These are phyloP conservation scores for Triticum timopheevii DNA, from an alignment of 176 grass and related monocot species.

Conservation along the genomic window DNA sequence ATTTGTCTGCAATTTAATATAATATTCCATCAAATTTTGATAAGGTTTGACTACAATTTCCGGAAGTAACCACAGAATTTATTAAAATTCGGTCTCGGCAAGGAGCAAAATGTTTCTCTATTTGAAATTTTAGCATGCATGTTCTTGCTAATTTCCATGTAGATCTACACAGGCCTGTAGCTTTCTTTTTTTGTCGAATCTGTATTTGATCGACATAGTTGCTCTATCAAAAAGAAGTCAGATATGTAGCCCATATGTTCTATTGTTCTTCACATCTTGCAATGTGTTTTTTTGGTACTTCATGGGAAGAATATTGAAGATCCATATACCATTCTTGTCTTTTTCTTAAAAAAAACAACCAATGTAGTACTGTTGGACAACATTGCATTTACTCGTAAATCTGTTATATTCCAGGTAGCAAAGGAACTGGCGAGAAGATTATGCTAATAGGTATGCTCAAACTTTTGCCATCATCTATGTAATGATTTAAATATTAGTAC, in stretches of 20 bases:
- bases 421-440: not conserved
- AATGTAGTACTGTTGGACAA: not conserved
- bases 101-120: no score
- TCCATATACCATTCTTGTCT: not conserved
- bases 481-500: not conserved
- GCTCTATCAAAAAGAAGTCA: not conserved
- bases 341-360: not conserved
- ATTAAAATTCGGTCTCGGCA: no score
- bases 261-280: not conserved
- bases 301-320: not conserved
- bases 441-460: not conserved
- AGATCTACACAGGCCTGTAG: no score
- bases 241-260: no score
- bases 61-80: no score
- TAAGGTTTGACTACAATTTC: no score
- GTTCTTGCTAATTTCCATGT: not conserved
- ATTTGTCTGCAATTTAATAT: no score
- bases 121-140: no score
- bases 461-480: not conserved
- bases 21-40: no score
- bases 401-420: not conserved
- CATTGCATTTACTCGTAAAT: not conserved
- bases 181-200: no score
- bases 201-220: no score
- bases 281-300: not conserved